phyloP scores from a whole-genome alignment of 306 rosid genomes.

The Arachis stenosperma region DNA sequence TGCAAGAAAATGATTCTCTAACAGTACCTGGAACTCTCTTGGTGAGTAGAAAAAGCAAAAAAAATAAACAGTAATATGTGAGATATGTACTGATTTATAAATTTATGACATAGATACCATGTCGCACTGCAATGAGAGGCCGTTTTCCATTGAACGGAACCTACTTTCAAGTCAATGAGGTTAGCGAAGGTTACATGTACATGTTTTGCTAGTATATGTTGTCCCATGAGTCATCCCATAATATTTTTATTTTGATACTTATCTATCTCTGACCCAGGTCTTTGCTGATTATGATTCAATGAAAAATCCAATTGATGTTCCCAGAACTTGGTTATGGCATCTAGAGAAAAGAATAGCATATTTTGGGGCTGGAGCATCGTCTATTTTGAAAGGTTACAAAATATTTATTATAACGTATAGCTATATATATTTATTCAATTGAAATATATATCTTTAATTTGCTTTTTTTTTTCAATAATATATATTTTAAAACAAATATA shows the following conservation, averaged over 20 bases:
- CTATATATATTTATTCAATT: not conserved
- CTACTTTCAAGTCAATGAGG: constrained; percentile 86
- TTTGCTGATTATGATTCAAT: constrained; percentile 64
- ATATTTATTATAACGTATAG: not conserved
- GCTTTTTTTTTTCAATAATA: no score
- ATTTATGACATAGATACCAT: constrained; percentile 61
- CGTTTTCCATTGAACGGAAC: constrained; percentile 78
- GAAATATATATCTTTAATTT: no score
- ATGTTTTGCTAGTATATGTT: not conserved
- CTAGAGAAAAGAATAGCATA: constrained; percentile 38
- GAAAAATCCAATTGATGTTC: constrained; percentile 56
- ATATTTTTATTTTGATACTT: no score
- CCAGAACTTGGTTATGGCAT: constrained; percentile 53
- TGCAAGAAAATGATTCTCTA: constrained; percentile 39
- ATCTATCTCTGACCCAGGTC: constrained; percentile 42
- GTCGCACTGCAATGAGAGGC: constrained; percentile 64
- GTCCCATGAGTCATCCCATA: not conserved
- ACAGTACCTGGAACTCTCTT: constrained; percentile 63
- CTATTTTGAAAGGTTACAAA: constrained; percentile 53
- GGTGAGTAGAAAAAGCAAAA: constrained; percentile 45
- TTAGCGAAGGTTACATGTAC: constrained; percentile 13
- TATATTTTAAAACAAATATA: not conserved
- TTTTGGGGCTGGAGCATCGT: constrained; percentile 54
- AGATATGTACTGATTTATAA: not conserved
- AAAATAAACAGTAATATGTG: not conserved